Base-by-base conservation (phyloP, 2,329 filamentous ascomycete species). In the Neopestalotiopsis sp. region DNA sequence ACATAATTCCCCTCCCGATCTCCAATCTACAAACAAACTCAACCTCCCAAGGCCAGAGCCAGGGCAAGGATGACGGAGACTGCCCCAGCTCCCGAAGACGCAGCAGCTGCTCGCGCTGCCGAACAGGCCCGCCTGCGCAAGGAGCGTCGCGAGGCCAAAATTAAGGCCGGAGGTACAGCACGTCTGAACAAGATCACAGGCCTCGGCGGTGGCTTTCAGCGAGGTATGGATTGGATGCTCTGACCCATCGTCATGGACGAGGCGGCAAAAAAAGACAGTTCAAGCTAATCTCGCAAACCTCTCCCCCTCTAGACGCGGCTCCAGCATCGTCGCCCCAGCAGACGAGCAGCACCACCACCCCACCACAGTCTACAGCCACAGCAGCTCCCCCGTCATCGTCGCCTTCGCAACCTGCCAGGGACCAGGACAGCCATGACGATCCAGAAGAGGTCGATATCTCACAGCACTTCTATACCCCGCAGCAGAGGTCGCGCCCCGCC, bases 401-500 rank as follows among this genome's bases (percentile, higher is more conserved):
- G n/a, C 70, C 80, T 53, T 69, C 79, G 62, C 74, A 79, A 63
- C 71, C 78, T 30, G 71, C 77, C 24, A 71, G 75, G 40, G 71
- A 73, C 45, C 73, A 75, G 49, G 68, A 79, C 28, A 77, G 79
- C 34, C 81, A 87, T 74, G 89, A 85, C 68, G 91, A 93, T 74
- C 92, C 92, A 5, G 92, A 90, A 5, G 93, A 94, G 79, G 87
- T 94, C 71, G 92, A 95, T 78, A 94, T 95, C 73, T 93, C 91
- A n/a, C 81, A 91, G 72, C 91, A 93, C 81, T 91, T 87, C 80
- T 92, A 92, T 80, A 80, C 86, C 42, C 90, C 90, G 1, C 83
- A 56, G 74, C 81, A 28, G 80, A 58, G 24, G 24, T 20, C 42
- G 64, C 24, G 45, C n/a, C 42, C 28, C 45, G 34, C 34, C 66